Evolutionary conservation across 495 filamentous ascomycete genomes (phyloP), one percentile per base, ranked within the genome.

Genomic region (Penicillium paxilli): DNA sequence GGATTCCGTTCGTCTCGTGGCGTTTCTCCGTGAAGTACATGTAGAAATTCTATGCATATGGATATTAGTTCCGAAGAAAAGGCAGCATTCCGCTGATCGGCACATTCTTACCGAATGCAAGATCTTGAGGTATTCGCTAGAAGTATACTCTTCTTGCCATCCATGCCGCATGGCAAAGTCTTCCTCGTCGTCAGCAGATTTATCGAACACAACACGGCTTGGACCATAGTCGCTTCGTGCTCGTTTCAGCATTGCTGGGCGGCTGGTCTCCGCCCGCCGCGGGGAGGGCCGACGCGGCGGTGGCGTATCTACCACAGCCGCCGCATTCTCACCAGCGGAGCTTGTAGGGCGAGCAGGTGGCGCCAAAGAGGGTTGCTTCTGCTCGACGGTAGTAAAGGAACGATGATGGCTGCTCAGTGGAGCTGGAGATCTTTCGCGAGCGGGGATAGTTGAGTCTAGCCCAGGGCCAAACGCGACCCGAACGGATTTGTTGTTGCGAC

Each of bases 1-100:
- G 91, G 50, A 94, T 89, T 16, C 94, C 95, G 30, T 92, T 91
- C n/a, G 91, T 94, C 67, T 98, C 94, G 67, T 98, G 94, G 22
- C 91, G 86, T 68, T 98, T 98, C 67, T 98, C 94, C 42, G 91
- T 96, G 67, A 88, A 99, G 70, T 98, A 99, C 92, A 97, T 96
- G 75, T 93, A 97, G 81, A 96, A 98, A 53, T 74, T 76, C 72
- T 79, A 23, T 5, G 1, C 26, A 22, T 23, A 10, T 49, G 21
- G n/a, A 16, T 30, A 14, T 66, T 58, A 66, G 64, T 38, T 47
- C 46, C 21, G 4, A 21, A 23, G 9, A 17, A 8, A 7, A 42
- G 21, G 5, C 24, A 44, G 4, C 4, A 17, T 41, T n/a, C 28
- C 12, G 33, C 4, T 44, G 19, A 38, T 42, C 8, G 4, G 21